Evolutionary conservation across 1,284 basidiomycete genomes (phyloP), one percentile per base, ranked within the genome.

Genomic region (Mycena sp.): DNA sequence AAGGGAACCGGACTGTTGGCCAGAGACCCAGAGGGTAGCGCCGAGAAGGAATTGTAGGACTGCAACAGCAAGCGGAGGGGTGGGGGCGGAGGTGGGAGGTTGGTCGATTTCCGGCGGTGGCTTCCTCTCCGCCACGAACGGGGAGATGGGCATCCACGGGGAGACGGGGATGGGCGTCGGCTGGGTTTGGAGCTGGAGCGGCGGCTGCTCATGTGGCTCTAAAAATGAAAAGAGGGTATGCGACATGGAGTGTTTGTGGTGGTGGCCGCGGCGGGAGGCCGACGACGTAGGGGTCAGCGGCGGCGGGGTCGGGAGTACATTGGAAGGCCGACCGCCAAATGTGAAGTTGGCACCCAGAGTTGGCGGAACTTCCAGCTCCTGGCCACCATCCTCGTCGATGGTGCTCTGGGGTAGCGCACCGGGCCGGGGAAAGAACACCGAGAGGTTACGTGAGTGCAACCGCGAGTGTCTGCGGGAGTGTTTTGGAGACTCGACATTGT

Each of bases 201-300:
- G 71, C 17, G 76, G 69, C 46, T 72, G 49, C 45, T 70, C 44
- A 69, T 83, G 17, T 9, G 90, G 90, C 68, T 93, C 90, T 63
- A 94, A 85, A 72, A 94, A 94, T 0, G 91, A 91, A 80, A 97
- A 97, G 78, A 97, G 95, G 73, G 94, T 95, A 77, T 97, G 95
- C 1, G 95, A 97, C 25, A 96, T 77, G 0, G 95, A 98, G 76
- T 97, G 95, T 73, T 95, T 93, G 73, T 98, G 96, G 76, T 96
- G 94, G 72, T 96, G 94, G 0, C 93, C 93, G 57, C 91, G 81
- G 37, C 91, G 83, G 19, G 85, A 81, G 23, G 83, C 78, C 4
- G 76, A 72, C 6, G 75, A 61, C 0, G 76, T 67, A 5, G 64
- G 63, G 9, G 63, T 72, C 3, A 71, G 50, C 16, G 76, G 73